Evolutionary conservation across 2,329 filamentous ascomycete genomes (phyloP).

Genomic region (Phialophora tarda): DNA sequence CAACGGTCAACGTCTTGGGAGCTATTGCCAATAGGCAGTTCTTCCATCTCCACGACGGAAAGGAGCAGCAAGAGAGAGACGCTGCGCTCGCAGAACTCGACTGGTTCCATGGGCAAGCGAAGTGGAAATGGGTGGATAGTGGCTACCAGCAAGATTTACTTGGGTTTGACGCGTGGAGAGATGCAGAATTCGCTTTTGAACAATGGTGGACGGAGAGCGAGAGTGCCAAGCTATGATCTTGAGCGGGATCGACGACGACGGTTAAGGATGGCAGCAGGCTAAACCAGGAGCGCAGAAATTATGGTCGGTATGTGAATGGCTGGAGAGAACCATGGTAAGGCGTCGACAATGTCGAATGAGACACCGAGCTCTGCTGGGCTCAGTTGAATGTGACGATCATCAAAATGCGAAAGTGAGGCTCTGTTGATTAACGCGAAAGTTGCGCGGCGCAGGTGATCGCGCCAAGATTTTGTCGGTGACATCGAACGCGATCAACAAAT

Average conservation of each 20-base stretch:
- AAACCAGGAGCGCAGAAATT: no score
- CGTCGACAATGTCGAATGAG: not conserved
- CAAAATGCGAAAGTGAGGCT: not conserved
- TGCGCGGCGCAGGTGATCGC: no score
- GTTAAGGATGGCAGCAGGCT: no score
- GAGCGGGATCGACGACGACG: no score
- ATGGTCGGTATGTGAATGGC: no score
- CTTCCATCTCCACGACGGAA: slow-evolving; percentile 65
- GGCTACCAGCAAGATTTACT: slow-evolving; percentile 21
- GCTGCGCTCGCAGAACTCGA: not conserved
- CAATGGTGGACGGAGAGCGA: slow-evolving; percentile 14
- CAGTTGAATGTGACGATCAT: not conserved
- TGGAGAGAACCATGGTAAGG: not conserved
- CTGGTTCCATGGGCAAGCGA: slow-evolving; percentile 7
- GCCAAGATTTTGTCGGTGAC: no score
- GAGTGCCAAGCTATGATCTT: not conserved
- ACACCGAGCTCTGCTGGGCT: not conserved
- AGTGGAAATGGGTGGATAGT: slow-evolving; percentile 21
- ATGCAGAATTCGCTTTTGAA: slow-evolving; percentile 13
- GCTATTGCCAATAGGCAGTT: slow-evolving; percentile 66
- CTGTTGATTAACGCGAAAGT: no score
- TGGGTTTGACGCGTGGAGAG: slow-evolving; percentile 18
- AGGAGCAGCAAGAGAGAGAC: slow-evolving; percentile 61
- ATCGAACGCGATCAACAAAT: no score
- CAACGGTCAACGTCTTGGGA: slow-evolving; percentile 63